Conservation (phyloP, 208 protist genomes). For the Histomonas meleagridis region DNA sequence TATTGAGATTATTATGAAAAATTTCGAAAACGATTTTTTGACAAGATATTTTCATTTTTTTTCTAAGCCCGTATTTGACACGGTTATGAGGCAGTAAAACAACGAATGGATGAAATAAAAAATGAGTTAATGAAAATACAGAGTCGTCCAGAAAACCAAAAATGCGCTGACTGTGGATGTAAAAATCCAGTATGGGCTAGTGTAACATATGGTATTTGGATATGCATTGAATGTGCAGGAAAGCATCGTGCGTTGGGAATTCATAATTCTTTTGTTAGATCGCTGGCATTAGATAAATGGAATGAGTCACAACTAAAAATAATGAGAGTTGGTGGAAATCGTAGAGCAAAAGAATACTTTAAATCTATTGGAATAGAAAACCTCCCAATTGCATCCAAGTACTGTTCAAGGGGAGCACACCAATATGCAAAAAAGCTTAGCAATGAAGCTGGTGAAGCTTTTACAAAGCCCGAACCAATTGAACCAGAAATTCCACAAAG, state of each 20-base stretch:
- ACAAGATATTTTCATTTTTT: no score
- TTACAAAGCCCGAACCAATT: neutral
- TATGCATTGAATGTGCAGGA: conserved; percentile 50
- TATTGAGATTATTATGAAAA: no score
- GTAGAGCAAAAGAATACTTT: neutral
- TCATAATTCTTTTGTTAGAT: conserved; percentile 47
- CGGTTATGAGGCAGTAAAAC: no score
- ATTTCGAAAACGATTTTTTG: no score
- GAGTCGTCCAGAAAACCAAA: conserved; percentile 39
- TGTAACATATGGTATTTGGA: conserved; percentile 49
- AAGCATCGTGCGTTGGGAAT: conserved; percentile 49
- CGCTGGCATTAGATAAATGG: conserved; percentile 48
- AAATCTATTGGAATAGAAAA: neutral
- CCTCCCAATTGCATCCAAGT: neutral
- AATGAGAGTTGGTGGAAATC: conserved; percentile 38
- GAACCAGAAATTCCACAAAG: no score
- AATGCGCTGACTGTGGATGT: conserved; percentile 39
- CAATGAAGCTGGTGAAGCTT: neutral
- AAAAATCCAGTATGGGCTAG: conserved; percentile 50
- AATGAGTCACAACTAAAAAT: conserved; percentile 36
- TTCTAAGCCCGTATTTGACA: no score
- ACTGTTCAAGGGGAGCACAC: neutral
- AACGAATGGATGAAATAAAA: neutral
- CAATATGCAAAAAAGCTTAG: neutral
- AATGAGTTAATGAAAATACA: neutral